Conservation (phyloP, 768 basidiomycete species). For the Phlebiopsis flavidoalba region DNA sequence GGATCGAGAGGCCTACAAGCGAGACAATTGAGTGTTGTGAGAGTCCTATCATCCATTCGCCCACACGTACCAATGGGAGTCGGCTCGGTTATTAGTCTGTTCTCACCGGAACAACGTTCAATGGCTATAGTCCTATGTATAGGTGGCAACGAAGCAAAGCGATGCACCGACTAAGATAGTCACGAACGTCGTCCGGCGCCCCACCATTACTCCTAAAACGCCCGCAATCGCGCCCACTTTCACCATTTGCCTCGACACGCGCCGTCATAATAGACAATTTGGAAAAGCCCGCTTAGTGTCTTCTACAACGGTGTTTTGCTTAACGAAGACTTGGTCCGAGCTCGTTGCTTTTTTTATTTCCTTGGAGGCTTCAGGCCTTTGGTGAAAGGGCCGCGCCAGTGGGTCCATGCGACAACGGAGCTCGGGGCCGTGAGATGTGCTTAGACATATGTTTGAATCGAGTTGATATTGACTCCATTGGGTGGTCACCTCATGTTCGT, state of each 20-base stretch:
- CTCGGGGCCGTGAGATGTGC: neutral
- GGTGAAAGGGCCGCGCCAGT: neutral
- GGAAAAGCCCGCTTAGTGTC: conserved; percentile 21
- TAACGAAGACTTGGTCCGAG: neutral
- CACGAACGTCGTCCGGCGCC: conserved; percentile 58
- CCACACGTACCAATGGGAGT: conserved; percentile 64
- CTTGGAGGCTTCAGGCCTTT: neutral
- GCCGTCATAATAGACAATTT: conserved; percentile 82
- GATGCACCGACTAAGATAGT: conserved; percentile 3
- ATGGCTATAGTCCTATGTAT: conserved; percentile 64
- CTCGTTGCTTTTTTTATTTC: neutral
- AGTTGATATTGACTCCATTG: neutral
- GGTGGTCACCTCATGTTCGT: conserved; percentile 43
- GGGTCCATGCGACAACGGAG: neutral
- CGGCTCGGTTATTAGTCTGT: conserved; percentile 87
- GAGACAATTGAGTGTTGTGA: neutral
- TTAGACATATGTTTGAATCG: too few species aligned
- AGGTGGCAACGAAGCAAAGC: neutral
- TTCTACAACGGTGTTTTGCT: conserved; percentile 1
- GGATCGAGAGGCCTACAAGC: conserved; percentile 76
- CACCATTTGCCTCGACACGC: conserved; percentile 85
- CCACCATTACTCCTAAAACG: conserved; percentile 91
- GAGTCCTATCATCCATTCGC: neutral
- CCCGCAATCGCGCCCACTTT: conserved; percentile 68
- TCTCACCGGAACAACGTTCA: conserved; percentile 77